Evolutionary conservation across 805 yeast genomes (phyloP).

Genomic region (Metahyphopichia silvanorum): DNA sequence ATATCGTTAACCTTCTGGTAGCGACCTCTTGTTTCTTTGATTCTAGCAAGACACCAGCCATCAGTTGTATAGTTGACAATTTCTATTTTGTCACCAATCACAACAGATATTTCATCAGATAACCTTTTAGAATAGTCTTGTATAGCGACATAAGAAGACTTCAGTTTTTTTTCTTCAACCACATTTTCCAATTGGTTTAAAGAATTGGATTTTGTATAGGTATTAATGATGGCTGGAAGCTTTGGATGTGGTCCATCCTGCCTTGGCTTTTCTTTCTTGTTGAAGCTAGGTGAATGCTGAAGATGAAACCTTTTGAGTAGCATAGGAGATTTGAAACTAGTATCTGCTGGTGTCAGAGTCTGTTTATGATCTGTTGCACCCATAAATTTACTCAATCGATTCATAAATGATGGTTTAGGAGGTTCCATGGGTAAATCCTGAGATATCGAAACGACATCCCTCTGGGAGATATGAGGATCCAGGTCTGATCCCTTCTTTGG

Average conservation of each 20-base stretch:
- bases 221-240: conserved; percentile 10
- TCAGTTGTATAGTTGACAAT: conserved; percentile 25
- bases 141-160: conserved; percentile 16
- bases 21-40: conserved; percentile 3
- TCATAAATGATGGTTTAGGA: background rate
- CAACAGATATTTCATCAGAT: conserved; percentile 31
- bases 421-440: too few relatives aligned
- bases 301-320: conserved; percentile 31
- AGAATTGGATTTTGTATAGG: conserved; percentile 1
- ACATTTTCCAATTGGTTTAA: background rate
- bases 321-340: conserved; percentile 23
- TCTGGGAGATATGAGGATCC: too few relatives aligned
- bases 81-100: conserved; percentile 26
- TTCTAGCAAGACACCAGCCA: conserved; percentile 37
- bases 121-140: conserved; percentile 24
- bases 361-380: background rate
- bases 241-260: too few relatives aligned
- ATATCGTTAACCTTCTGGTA: conserved; percentile 5
- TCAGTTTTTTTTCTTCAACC: background rate
- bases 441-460: too few relatives aligned
- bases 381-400: background rate
- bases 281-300: conserved; percentile 8
- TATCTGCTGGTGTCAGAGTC: background rate
- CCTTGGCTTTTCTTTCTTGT: conserved; percentile 4
- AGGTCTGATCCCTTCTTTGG: too few relatives aligned